Evolutionary conservation across 768 basidiomycete genomes (phyloP), one percentile per base, ranked within the genome.

Genomic region (Podaxis sp.): DNA sequence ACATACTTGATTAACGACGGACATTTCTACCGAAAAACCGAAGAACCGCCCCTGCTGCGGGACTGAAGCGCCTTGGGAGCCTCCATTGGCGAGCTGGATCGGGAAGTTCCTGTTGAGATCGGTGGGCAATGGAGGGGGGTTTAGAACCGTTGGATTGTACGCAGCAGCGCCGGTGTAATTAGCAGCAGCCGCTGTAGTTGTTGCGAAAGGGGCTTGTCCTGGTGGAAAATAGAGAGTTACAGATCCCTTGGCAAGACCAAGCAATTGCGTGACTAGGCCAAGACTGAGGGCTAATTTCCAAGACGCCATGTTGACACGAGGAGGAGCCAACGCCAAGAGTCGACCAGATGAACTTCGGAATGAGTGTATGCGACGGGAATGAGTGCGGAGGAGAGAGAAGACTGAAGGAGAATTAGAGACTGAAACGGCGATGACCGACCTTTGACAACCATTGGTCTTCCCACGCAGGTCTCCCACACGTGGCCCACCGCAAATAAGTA

Each of bases 1-100:
- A 84, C 83, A 72, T 51, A 86, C 73, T 72, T 82, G 81, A 61
- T 82, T 81, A 2, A 79, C 78, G 6, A 88, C 82, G 18, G 83
- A 85, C 74, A 87, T 77, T 70, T 89, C 87, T 32, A 89, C 75
- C 1, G 79, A 81, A 63, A 87, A 88, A 0, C 87, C 87, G 54
- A 85, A 69, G 60, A 80, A 80, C 1, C 70, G 66, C 42, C 76
- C 79, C 36, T 66, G 68, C 57, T 77, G 76, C 9, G 66, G 63
- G 32, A 79, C 76, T 4, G 77, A 77, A 1, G 74, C 64, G 11
- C 73, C 74, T 1, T 65, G 52, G 7, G 73, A 71, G 6, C 71
- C 73, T 10, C 68, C 69, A 62, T 69, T 68, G 32, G 74, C 70
- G 40, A 88, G 68, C 61, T 79, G 75, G 6, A 87, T 68, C 25